Percentiles rank a stretch among this genome's conserved stretches.
These are phyloP conservation scores for Clarkia xantiana DNA, from an alignment of 345 rosid species.

Conservation along the genomic window DNA sequence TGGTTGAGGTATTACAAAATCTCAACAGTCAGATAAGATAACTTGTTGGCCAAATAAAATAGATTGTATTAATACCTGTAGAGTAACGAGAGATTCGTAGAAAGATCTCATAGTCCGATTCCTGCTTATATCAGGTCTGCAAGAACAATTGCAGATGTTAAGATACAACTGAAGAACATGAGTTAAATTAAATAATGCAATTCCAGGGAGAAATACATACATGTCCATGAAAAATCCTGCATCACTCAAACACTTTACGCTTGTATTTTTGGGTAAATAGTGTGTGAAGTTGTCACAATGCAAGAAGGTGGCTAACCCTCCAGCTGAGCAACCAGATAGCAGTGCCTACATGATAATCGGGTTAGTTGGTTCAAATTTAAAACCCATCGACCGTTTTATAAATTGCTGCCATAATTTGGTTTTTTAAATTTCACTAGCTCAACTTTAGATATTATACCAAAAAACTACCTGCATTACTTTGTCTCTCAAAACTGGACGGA, in stretches of 20 bases:
- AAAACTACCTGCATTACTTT: too few species aligned
- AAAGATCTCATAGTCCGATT: conserved; percentile 55
- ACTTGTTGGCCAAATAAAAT: neutral
- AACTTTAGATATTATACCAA: too few species aligned
- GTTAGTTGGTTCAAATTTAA: neutral
- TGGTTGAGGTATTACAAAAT: conserved; percentile 26
- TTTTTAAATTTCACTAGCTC: too few species aligned
- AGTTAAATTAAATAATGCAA: neutral
- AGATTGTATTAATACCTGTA: conserved; percentile 35
- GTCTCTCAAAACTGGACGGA: too few species aligned
- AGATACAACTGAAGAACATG: neutral
- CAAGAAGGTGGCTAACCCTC: conserved; percentile 68
- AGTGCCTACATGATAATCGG: conserved; percentile 40
- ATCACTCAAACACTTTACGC: conserved; percentile 87
- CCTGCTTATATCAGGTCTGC: conserved; percentile 53
- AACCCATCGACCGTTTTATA: too few species aligned
- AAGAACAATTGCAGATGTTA: conserved; percentile 9
- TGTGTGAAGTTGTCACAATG: conserved; percentile 61
- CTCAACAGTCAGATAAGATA: conserved; percentile 2
- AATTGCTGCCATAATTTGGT: too few species aligned
- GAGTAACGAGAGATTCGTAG: conserved; percentile 34
- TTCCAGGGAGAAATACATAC: conserved; percentile 27
- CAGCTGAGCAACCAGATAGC: conserved; percentile 98
- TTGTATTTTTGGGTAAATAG: conserved; percentile 42
- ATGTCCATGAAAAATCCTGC: conserved; percentile 85